Evolutionary conservation across 257 asterid species (phyloP), one percentile per base, ranked within the genome.

Genomic region (Avicennia marina): DNA sequence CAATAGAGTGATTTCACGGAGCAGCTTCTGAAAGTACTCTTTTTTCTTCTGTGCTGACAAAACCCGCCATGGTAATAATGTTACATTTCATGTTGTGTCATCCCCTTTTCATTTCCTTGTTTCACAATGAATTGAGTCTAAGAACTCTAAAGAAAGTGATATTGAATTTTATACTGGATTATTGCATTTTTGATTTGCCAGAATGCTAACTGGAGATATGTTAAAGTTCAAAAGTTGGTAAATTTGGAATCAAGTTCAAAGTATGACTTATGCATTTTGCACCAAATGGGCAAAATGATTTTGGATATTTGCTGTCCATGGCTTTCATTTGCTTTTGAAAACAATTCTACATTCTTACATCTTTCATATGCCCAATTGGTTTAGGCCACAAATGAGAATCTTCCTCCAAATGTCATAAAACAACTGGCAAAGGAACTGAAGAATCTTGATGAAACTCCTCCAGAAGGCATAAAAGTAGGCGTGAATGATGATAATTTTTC

Each of bases 391-490:
- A 91, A 78, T 53, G 95, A 85, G 78, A 91, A 91, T 70, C 90
- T 91, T 53, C 96, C 98, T 7, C 98, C 98, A 26, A 91, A 86
- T 31, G 98, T 91, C 60, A 83, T 91, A 36, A 91, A 81, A 66
- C 96, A 79, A 76, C 75, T 91, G 72, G 98, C 88, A 1, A 88
- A 75, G 79, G 98, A 91, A 79, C 72, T 91, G 67, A 91, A 91
- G 91, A 91, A 85, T 77, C 95, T 91, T 27, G 63, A 88, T 64
- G 98, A 91, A 65, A 81, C 89, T 65, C 98, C 98, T 52, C 98
- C 98, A 0, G 96, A 91, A 72, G 98, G 98, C 73, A 91, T 91
- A 69, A 83, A 85, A 88, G 97, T 91, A 24, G 90, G 82, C 43
- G 84, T 91, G 19, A 85, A 88, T 55, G 96, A 91, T 50, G 95